Percentiles rank a stretch among this genome's conserved stretches.
Conservation (phyloP, 208 protist genomes). For the Balamuthia mandrillaris region DNA sequence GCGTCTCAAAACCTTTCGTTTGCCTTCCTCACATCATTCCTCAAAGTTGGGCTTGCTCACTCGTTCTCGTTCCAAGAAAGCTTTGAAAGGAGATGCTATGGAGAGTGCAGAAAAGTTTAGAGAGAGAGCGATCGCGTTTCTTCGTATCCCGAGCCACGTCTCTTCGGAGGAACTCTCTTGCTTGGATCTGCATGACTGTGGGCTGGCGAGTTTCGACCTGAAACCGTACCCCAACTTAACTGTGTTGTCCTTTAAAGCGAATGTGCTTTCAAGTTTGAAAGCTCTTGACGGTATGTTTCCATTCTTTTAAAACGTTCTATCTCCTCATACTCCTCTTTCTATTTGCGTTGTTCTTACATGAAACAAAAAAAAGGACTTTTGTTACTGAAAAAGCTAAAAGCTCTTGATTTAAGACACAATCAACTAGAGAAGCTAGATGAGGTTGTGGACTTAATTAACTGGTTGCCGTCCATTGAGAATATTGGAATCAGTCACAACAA, state of each 20-base stretch:
- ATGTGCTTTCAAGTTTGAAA: not conserved
- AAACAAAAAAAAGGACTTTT: too few relatives aligned
- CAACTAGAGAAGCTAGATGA: conserved; percentile 9
- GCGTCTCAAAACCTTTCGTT: not conserved
- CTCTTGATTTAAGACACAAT: conserved; percentile 28
- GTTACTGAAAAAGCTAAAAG: not conserved
- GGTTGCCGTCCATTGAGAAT: not conserved
- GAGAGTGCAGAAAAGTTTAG: not conserved
- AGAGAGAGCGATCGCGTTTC: conserved; percentile 13
- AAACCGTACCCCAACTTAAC: not conserved
- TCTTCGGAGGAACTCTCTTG: not conserved
- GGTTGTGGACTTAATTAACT: not conserved
- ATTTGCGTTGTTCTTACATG: too few relatives aligned
- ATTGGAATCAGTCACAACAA: too few relatives aligned
- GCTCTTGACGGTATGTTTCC: not conserved
- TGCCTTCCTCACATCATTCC: not conserved
- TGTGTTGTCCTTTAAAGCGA: not conserved
- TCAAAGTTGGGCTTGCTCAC: not conserved
- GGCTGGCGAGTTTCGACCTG: conserved; percentile 8
- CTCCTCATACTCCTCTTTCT: too few relatives aligned
- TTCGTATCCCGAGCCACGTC: not conserved
- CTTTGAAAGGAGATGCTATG: not conserved
- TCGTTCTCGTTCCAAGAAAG: not conserved
- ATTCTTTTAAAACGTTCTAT: too few relatives aligned
- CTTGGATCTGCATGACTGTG: conserved; percentile 16